Base-by-base conservation (phyloP, 495 filamentous ascomycete genomes). In the Talaromyces stipitatus region DNA sequence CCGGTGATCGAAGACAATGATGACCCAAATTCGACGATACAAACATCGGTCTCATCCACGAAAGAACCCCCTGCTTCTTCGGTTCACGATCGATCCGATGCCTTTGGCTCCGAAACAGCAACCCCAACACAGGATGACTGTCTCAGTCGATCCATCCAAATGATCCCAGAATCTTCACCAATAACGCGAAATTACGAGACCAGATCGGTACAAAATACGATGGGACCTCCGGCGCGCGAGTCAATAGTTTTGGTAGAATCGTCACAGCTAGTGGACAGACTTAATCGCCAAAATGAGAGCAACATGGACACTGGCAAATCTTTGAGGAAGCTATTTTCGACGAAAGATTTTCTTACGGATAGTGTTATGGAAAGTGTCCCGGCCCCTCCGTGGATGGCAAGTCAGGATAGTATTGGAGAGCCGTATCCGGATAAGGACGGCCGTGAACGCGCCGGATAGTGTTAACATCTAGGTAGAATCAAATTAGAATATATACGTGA, bases 341-440 rank as follows among this genome's bases (percentile, higher is more conserved):
- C 65, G n/a, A 73, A 68, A 57, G 71, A 76, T 36, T 62, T 76
- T 48, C 62, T 78, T 12, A 72, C 73, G 1, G 75, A 73, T 7
- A 76, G 73, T 52, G 66, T 78, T 4, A 76, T 78, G 75, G 75
- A 78, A 46, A 78, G 75, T 57, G 60, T 78, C 20, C 72, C 75
- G 2, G 29, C 75, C 12, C 75, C 75, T 0, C 61, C 64, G 22
- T 71, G 70, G 65, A 64, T 69, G 65, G 62, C 65, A 12, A 78
- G 72, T 60, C 72, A 78, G 59, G 75, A 76, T 43, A 76, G 71
- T 61, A 66, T 75, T 29, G 73, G 54, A 20, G 54, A 55, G 20
- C 54, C 54, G 10, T 55, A 55, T 28, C 38, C 54, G 6, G 54
- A 55, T 14, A 33, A 46, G 9, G 36, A 20, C 36, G 10, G 23